Evolutionary conservation across 306 rosid genomes (phyloP), one percentile per base, ranked within the genome.

Genomic region (Cucurbita moschata): DNA sequence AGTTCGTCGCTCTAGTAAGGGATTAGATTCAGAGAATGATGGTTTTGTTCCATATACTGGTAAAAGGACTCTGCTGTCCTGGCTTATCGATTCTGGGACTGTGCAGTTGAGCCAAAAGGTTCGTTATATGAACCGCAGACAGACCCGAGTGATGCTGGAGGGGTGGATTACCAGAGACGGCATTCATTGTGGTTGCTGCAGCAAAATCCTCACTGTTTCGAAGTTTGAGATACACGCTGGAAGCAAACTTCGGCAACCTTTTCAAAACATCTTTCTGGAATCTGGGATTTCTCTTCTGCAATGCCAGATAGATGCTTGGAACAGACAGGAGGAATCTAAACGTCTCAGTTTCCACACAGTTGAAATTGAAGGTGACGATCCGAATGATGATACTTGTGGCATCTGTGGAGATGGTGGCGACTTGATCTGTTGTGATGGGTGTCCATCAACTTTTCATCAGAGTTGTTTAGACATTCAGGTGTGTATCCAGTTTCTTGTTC

Each of bases 101-200:
- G 96, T 90, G 79, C 88, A 85, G 57, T 84, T 92, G 78, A 88
- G 96, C 79, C 90, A 90, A 85, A 92, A 90, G 83, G 96, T 92
- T 76, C 96, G 89, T 75, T 92, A 86, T 76, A 86, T 83, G 89
- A 86, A 90, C 74, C 91, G 96, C 23, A 85, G 90, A 78, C 82
- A 89, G 79, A 93, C 90, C 40, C 80, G 83, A 51, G 93, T 86
- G 65, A 77, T 88, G 92, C 82, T 85, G 77, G 98, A 93, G 83
- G 98, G 98, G 39, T 93, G 98, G 98, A 86, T 93, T 81, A 90
- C 96, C 73, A 81, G 90, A 80, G 98, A 93, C 49, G 98, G 98
- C 74, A 87, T 90, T 85, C 98, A 93, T 50, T 93, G 96, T 59
- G 91, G 91, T 75, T 93, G 98, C 85, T 93, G 96, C 78, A 93